Percentiles rank a stretch among this genome's conserved stretches.
These are phyloP conservation scores for Aotearoamyces nothofagi DNA, from an alignment of 2,329 filamentous ascomycete genomes.

Conservation along the genomic window DNA sequence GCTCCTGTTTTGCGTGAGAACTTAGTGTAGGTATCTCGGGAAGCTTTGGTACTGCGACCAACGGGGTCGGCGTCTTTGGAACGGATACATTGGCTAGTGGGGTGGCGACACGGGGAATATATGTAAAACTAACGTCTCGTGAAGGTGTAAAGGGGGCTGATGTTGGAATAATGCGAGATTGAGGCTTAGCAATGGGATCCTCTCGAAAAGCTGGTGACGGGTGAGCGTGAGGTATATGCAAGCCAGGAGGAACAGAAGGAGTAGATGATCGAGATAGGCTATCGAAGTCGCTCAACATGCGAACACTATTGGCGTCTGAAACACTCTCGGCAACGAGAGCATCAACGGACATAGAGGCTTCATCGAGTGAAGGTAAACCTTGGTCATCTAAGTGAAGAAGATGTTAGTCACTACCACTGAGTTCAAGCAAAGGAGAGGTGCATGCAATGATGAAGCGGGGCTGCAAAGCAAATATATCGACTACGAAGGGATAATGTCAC, in stretches of 20 bases:
- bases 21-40: constrained; percentile 7
- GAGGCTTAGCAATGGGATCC: constrained; percentile 11
- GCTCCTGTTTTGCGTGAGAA: constrained; percentile 26
- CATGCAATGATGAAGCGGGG: constrained; percentile 5
- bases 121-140: constrained; percentile 7
- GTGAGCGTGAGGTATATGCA: constrained; percentile 24
- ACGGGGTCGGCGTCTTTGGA: constrained; percentile 10
- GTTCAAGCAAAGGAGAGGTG: constrained; percentile 8
- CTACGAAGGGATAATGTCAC: constrained; percentile 22
- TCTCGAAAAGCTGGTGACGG: constrained; percentile 18
- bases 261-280: constrained; percentile 17
- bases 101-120: constrained; percentile 12
- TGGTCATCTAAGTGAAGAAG: constrained; percentile 40
- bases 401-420: constrained; percentile 12
- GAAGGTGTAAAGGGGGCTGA: constrained; percentile 16
- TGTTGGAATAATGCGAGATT: constrained; percentile 13
- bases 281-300: constrained; percentile 8
- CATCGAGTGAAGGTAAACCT: constrained; percentile 39
- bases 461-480: constrained; percentile 2
- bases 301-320: constrained; percentile 10
- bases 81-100: constrained; percentile 15
- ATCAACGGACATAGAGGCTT: constrained; percentile 48
- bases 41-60: constrained; percentile 1
- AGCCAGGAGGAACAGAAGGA: constrained; percentile 31
- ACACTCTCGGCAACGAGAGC: constrained; percentile 46